These are phyloP conservation scores for Monilinia polystroma DNA, from an alignment of 2,329 filamentous ascomycete species.

Conservation along the genomic window DNA sequence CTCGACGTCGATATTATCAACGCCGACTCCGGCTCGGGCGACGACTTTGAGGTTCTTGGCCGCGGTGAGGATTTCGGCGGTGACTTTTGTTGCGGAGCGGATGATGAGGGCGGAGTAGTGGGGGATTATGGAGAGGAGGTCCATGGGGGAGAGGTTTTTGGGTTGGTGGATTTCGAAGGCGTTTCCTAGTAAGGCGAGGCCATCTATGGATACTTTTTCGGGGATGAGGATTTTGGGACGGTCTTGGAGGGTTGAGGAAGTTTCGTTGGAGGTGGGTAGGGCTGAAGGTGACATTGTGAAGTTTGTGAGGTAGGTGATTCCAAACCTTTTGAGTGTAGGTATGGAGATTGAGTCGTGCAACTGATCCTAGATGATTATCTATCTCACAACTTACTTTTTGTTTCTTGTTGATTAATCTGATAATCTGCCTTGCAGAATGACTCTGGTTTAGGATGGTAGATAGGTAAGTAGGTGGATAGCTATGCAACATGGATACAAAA, in stretches of 20 bases:
- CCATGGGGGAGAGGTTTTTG: constrained; percentile 58
- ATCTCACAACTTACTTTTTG: not conserved
- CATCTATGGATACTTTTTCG: constrained; percentile 78
- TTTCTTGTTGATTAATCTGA: not conserved
- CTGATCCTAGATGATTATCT: not conserved
- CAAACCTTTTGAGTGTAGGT: not conserved
- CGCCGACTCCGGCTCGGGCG: constrained; percentile 75
- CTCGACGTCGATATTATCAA: constrained; percentile 78
- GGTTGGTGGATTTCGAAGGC: constrained; percentile 69
- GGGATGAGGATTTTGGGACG: constrained; percentile 62
- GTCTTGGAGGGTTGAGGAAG: constrained; percentile 9
- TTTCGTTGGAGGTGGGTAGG: constrained; percentile 7
- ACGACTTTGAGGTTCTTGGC: constrained; percentile 73
- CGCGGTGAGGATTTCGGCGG: constrained; percentile 61
- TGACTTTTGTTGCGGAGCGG: constrained; percentile 80
- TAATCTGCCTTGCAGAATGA: not conserved
- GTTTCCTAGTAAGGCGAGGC: constrained; percentile 64
- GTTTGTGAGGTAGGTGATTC: not conserved
- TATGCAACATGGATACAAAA: not conserved
- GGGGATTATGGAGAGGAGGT: constrained; percentile 66
- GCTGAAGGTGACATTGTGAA: constrained; percentile 35
- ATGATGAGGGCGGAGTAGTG: constrained; percentile 76
- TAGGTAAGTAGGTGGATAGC: too few species aligned
- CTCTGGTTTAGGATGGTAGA: not conserved
- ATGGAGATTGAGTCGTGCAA: not conserved